A percentile compares a stretch with the other conserved stretches of the same genome.
Conservation (phyloP, 140 eudicot genomes). For the Oenanthe javanica region DNA sequence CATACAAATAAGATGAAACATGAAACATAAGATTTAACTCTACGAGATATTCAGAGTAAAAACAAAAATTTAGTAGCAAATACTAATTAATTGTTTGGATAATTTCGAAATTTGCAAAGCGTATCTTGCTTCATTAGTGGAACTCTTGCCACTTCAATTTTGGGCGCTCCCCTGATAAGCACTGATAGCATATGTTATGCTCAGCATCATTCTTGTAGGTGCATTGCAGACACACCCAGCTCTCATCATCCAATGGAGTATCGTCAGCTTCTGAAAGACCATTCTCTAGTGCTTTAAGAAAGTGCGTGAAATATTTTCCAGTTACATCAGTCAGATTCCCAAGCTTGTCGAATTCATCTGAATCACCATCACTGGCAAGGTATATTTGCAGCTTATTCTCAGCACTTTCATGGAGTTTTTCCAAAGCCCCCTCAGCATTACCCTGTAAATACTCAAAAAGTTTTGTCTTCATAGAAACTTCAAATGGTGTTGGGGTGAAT, state of each 20-base stretch:
- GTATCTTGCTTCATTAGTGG: neutral
- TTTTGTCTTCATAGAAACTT: neutral
- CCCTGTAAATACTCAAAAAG: conserved; percentile 2
- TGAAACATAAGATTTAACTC: neutral
- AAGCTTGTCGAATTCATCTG: neutral
- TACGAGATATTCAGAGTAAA: neutral
- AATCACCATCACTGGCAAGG: neutral
- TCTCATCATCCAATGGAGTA: neutral
- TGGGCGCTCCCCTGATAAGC: neutral
- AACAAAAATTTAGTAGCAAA: neutral
- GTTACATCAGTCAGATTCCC: neutral
- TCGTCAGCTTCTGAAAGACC: neutral
- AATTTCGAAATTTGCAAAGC: neutral
- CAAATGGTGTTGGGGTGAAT: too few relatives aligned
- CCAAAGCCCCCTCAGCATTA: neutral
- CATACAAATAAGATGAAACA: neutral
- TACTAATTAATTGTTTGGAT: neutral
- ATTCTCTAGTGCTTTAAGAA: neutral
- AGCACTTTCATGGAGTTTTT: neutral
- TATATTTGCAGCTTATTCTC: neutral
- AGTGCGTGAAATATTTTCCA: neutral
- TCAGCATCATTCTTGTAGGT: neutral
- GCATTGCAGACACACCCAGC: neutral
- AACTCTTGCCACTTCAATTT: neutral
- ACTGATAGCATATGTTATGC: neutral